These are phyloP conservation scores for Oldenlandia corymbosa DNA, from an alignment of 257 asterid species.

Conservation along the genomic window DNA sequence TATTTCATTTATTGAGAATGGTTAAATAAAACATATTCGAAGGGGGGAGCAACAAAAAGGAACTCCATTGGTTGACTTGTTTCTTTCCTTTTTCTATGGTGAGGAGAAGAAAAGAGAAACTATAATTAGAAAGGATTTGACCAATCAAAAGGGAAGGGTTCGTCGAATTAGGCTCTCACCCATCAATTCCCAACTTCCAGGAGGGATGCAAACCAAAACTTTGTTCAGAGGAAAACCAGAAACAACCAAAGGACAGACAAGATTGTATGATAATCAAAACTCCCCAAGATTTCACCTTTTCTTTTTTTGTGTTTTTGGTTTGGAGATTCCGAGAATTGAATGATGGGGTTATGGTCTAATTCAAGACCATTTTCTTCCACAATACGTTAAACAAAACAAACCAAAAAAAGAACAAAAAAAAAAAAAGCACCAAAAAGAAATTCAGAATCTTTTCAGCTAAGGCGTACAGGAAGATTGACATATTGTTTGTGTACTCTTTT, in stretches of 20 bases:
- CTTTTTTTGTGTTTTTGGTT: neutral
- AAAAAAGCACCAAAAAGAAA: no score
- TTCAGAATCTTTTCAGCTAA: neutral
- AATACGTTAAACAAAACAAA: neutral
- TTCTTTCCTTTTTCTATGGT: no score
- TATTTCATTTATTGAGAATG: no score
- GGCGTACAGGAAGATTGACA: slow-evolving; percentile 84
- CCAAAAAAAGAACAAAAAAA: no score
- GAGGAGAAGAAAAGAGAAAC: no score
- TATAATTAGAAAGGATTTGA: neutral
- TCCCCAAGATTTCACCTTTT: no score
- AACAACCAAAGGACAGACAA: no score
- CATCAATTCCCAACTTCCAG: slow-evolving; percentile 16
- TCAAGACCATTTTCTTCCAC: slow-evolving; percentile 23
- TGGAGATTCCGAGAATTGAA: slow-evolving; percentile 24
- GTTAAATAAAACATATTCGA: no score
- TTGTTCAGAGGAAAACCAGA: no score
- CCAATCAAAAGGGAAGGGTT: slow-evolving; percentile 6
- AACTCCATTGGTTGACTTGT: no score
- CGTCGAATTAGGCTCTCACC: slow-evolving; percentile 15
- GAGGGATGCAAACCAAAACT: neutral
- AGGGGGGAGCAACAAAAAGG: no score
- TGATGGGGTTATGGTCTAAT: slow-evolving; percentile 31
- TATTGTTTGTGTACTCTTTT: neutral
- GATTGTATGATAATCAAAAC: no score